These are phyloP conservation scores for Salix koriyanagi DNA, from an alignment of 345 rosid species.

Conservation along the genomic window DNA sequence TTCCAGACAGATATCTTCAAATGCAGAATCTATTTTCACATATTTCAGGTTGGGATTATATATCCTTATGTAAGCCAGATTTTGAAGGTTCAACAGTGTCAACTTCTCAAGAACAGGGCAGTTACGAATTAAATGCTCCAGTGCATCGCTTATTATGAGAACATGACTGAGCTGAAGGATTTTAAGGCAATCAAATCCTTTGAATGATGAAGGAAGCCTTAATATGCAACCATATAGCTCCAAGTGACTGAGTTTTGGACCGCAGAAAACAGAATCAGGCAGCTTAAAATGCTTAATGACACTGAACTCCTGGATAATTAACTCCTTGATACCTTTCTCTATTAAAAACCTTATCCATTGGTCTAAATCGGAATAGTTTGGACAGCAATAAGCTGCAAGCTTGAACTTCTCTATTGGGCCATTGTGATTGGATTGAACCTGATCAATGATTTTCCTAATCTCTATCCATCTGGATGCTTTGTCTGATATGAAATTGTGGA, in stretches of 20 bases:
- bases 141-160: conserved; percentile 14
- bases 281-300: conserved; percentile 18
- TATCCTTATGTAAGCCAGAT: conserved; percentile 25
- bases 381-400: conserved; percentile 20
- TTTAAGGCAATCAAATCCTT: conserved; percentile 27
- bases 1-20: conserved; percentile 26
- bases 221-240: conserved; percentile 29
- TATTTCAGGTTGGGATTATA: conserved; percentile 25
- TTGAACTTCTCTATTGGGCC: conserved; percentile 35
- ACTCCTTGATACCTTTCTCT: conserved; percentile 24
- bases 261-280: conserved; percentile 27
- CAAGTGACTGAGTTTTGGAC: conserved; percentile 28
- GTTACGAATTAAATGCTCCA: conserved; percentile 24
- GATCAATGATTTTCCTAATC: conserved; percentile 20
- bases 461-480: conserved; percentile 21
- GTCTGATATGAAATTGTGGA: conserved; percentile 4
- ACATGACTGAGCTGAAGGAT: conserved; percentile 25
- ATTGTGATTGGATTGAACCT: conserved; percentile 12
- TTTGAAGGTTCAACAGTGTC: conserved; percentile 20
- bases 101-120: conserved; percentile 31
- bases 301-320: conserved; percentile 23
- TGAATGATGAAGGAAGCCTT: conserved; percentile 22
- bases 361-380: conserved; percentile 22
- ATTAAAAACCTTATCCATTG: conserved; percentile 16
- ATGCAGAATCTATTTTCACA: conserved; percentile 29